Evolutionary conservation across 345 rosid species (phyloP).

Genomic region (Viola odorata): DNA sequence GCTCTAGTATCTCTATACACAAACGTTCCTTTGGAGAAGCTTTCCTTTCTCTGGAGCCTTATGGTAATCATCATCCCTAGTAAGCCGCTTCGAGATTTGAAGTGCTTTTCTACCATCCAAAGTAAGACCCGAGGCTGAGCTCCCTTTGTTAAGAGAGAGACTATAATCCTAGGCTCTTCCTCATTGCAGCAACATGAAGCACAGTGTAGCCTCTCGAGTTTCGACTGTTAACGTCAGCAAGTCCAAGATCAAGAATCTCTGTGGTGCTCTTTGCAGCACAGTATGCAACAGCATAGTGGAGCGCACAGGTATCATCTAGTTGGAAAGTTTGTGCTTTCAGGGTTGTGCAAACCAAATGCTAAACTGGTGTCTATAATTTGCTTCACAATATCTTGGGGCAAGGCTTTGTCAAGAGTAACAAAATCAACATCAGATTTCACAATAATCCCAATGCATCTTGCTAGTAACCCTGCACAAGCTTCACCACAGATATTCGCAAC

Average conservation of each 20-base stretch:
- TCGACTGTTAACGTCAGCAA: constrained; percentile 58
- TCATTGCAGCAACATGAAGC: constrained; percentile 49
- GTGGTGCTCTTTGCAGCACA: constrained; percentile 71
- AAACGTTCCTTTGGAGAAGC: constrained; percentile 33
- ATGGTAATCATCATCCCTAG: constrained; percentile 38
- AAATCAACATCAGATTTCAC: constrained; percentile 58
- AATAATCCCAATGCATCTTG: constrained; percentile 41
- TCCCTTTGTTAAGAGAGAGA: constrained; percentile 33
- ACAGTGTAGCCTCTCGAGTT: constrained; percentile 33
- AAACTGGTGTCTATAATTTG: constrained; percentile 39
- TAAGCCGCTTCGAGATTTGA: constrained; percentile 33
- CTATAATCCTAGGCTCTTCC: constrained; percentile 29
- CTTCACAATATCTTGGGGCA: constrained; percentile 46
- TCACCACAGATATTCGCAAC: constrained; percentile 40
- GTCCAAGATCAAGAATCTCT: constrained; percentile 68
- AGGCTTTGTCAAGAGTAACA: constrained; percentile 53
- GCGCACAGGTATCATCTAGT: constrained; percentile 66
- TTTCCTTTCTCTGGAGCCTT: constrained; percentile 26
- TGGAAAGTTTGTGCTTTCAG: constrained; percentile 28
- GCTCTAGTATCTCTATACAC: constrained; percentile 40
- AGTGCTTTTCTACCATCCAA: constrained; percentile 38
- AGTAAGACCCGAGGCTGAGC: constrained; percentile 29
- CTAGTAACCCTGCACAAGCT: constrained; percentile 45
- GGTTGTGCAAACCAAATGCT: constrained; percentile 31
- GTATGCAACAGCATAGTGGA: constrained; percentile 77